Evolutionary conservation across 1,139 yeast genomes (phyloP), one percentile per base, ranked within the genome.

Genomic region (Candida pseudoviswanathii): DNA sequence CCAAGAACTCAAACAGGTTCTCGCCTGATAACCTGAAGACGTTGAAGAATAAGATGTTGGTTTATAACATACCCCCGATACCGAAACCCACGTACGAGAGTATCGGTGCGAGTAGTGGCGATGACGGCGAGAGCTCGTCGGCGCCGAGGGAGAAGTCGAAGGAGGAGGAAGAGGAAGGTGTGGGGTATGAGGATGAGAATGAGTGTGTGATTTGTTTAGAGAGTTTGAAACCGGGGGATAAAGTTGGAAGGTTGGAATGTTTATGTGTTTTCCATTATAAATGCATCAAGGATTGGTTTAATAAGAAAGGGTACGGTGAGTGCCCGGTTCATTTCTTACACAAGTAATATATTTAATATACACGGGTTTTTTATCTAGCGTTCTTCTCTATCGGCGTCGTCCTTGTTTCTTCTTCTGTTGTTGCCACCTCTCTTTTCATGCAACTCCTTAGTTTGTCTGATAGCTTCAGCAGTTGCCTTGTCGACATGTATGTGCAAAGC

Each of bases 131-230:
- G 22, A 10, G 37, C 30, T 29, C 31, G 5, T 22, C 39, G 2
- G 2, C 24, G 51, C 26, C 53, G 54, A 21, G 37, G 29, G 44
- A 42, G n/a, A 42, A 42, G 22, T 4, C 25, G n/a, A 41, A 68
- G 44, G 66, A 53, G n/a, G 58, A 63, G 4, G 64, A 71, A 34
- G 98, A 91, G 61, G 92, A 71, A 26, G 41, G 33, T 5, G 44
- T 30, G 2, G 38, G 25, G 16, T 16, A 16, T n/a, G 44, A 42
- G 2, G 44, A 42, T 24, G 85, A 78, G 38, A 77, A 78, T 43
- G 99, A 94, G 64, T 94, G 99, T 67, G 94, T 91, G 7, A 92
- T 94, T 39, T 94, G 99, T 64, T 81, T 92, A 56, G 99, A 94
- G 62, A 96, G 89, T 32, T 81, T 92, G 64, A 71, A 71, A 47